A percentile compares a stretch with the other conserved stretches of the same genome.
These are phyloP conservation scores for Fusarium begoniae DNA, from an alignment of 2,329 filamentous ascomycete genomes.

Conservation along the genomic window DNA sequence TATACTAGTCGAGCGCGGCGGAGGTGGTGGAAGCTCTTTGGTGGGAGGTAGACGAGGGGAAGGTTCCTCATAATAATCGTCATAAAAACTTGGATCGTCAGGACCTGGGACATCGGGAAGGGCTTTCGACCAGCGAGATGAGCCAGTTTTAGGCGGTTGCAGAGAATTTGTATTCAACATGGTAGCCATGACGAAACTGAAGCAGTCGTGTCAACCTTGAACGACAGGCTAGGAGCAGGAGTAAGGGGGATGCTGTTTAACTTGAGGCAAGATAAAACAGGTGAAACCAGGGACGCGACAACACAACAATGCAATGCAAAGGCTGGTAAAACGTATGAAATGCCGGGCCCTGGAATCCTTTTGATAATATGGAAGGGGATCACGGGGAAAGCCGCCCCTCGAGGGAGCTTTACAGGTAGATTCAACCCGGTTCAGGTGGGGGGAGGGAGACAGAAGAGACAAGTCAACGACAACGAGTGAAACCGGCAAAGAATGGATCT, in stretches of 20 bases:
- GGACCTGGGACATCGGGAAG: slow-evolving; percentile 59
- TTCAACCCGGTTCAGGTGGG: slow-evolving; percentile 12
- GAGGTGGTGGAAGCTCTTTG: slow-evolving; percentile 39
- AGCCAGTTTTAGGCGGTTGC: slow-evolving; percentile 50
- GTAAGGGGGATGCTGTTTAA: slow-evolving; percentile 25
- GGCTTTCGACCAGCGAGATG: slow-evolving; percentile 68
- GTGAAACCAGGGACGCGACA: slow-evolving; percentile 40
- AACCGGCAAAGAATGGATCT: slow-evolving; percentile 27
- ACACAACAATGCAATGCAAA: slow-evolving; percentile 26
- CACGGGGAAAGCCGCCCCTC: slow-evolving; percentile 26
- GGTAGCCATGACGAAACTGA: slow-evolving; percentile 34
- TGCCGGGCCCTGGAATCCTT: slow-evolving; percentile 36
- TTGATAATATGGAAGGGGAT: slow-evolving; percentile 25
- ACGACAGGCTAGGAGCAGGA: slow-evolving; percentile 10
- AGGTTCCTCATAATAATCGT: slow-evolving; percentile 29
- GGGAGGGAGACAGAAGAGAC: slow-evolving; percentile 26
- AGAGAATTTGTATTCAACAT: slow-evolving; percentile 38
- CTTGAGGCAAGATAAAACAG: slow-evolving; percentile 38
- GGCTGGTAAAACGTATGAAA: slow-evolving; percentile 27
- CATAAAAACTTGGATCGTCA: slow-evolving; percentile 35
- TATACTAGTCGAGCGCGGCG: slow-evolving; percentile 40
- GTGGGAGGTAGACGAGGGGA: slow-evolving; percentile 31
- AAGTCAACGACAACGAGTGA: slow-evolving; percentile 16
- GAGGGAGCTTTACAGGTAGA: slow-evolving; percentile 30
- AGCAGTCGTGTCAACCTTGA: slow-evolving; percentile 22